phyloP scores from a whole-genome alignment of 2,329 filamentous ascomycete genomes.

The Parastagonospora nodorum region DNA sequence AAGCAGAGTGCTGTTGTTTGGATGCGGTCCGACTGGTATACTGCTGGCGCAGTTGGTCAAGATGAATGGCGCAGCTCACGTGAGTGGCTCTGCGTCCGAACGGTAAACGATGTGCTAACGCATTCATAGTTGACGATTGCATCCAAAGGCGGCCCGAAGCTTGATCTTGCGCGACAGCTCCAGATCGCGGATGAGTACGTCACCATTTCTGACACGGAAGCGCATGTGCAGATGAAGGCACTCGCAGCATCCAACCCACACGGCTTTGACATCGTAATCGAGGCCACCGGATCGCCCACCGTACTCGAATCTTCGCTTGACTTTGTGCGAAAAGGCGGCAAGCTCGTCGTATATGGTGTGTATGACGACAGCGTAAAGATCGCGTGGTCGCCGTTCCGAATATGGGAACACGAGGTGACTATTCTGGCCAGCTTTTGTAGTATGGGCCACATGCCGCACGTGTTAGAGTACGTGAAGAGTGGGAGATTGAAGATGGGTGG shows the following conservation, averaged over 20 bases:
- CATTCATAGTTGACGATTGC: constrained; percentile 61
- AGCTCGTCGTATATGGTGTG: constrained; percentile 73
- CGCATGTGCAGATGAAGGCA: constrained; percentile 58
- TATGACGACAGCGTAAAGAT: constrained; percentile 68
- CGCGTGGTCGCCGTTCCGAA: constrained; percentile 72
- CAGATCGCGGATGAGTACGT: constrained; percentile 56
- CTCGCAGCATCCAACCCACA: constrained; percentile 70
- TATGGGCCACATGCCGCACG: constrained; percentile 53
- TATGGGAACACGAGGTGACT: constrained; percentile 71
- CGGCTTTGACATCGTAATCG: constrained; percentile 74
- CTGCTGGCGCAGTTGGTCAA: constrained; percentile 66
- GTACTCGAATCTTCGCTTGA: constrained; percentile 74
- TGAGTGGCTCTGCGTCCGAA: not conserved
- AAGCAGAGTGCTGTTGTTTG: constrained; percentile 68
- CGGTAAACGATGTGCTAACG: not conserved
- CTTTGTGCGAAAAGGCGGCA: constrained; percentile 73
- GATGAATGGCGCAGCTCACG: constrained; percentile 70
- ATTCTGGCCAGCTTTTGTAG: constrained; percentile 73
- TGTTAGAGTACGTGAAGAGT: constrained; percentile 54
- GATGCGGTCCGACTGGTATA: constrained; percentile 70
- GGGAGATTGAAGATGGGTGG: constrained; percentile 68
- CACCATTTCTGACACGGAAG: constrained; percentile 43
- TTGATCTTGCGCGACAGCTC: constrained; percentile 65
- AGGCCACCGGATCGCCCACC: constrained; percentile 71
- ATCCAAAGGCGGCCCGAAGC: constrained; percentile 71